Conservation (phyloP, 1,284 basidiomycete species). For the Filobasidium uniguttulatum region DNA sequence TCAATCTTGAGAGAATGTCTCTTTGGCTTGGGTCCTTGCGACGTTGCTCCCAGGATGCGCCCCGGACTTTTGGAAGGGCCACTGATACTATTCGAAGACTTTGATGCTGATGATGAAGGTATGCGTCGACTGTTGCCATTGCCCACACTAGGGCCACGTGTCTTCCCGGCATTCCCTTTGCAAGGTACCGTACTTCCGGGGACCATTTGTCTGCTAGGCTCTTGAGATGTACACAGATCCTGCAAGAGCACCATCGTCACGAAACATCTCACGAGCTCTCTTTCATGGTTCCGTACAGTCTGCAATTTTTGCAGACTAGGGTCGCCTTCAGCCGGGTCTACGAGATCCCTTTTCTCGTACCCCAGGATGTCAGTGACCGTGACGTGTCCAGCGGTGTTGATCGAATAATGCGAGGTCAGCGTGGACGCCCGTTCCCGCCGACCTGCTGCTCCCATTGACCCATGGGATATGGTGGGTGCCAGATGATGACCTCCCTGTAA, state of each 20-base stretch:
- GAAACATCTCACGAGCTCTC: constrained; percentile 8
- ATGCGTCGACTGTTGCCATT: too few relatives aligned
- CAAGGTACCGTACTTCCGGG: too few relatives aligned
- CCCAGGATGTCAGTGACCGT: not conserved
- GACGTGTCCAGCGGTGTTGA: not conserved
- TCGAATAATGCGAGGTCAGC: constrained; percentile 1
- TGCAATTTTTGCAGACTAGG: not conserved
- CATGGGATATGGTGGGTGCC: not conserved
- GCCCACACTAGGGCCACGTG: too few relatives aligned
- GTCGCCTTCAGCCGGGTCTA: not conserved
- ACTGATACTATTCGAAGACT: too few relatives aligned
- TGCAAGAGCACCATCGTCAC: constrained; percentile 6
- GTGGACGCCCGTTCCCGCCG: constrained; percentile 7
- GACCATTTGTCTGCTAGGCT: too few relatives aligned
- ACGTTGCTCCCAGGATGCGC: too few relatives aligned
- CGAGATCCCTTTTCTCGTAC: not conserved
- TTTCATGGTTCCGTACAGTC: not conserved
- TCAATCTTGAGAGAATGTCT: too few relatives aligned
- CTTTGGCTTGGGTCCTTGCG: too few relatives aligned
- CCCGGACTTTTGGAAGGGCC: too few relatives aligned
- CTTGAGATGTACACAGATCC: not conserved
- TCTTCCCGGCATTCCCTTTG: too few relatives aligned
- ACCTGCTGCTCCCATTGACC: not conserved
- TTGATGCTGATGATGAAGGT: too few relatives aligned
- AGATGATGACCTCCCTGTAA: not conserved